phyloP scores from a whole-genome alignment of 345 rosid genomes.

The Salix arbutifolia region DNA sequence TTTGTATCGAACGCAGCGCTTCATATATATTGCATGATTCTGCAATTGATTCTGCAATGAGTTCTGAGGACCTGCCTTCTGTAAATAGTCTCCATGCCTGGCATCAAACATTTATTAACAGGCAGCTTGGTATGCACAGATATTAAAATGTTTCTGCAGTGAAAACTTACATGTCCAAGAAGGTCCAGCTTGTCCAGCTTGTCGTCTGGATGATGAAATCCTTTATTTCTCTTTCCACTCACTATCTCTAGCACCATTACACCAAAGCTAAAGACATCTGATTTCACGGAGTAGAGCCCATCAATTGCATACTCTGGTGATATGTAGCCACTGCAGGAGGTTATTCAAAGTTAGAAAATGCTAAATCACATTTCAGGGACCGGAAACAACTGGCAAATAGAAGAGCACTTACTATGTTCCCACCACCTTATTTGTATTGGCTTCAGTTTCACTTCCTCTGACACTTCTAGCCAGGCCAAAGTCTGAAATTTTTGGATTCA shows the following conservation, averaged over 20 bases:
- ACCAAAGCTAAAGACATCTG: constrained; percentile 13
- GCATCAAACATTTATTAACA: neutral
- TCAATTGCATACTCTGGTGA: constrained; percentile 15
- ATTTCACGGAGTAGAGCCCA: constrained; percentile 9
- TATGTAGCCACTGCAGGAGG: constrained; percentile 2
- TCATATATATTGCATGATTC: neutral
- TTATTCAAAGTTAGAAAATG: neutral
- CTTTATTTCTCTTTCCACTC: constrained; percentile 13
- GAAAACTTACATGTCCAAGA: constrained; percentile 13
- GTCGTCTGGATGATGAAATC: neutral
- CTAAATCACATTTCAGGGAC: neutral
- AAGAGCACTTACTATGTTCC: constrained; percentile 10
- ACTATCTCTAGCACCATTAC: constrained; percentile 5
- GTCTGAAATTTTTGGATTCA: constrained; percentile 13
- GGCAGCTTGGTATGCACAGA: neutral
- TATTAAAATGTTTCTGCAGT: neutral
- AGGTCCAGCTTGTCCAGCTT: constrained; percentile 3
- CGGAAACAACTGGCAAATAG: neutral
- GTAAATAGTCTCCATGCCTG: constrained; percentile 2
- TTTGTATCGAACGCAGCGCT: neutral
- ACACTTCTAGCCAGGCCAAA: constrained; percentile 16
- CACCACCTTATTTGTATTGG: constrained; percentile 8
- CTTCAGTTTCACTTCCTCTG: constrained; percentile 3
- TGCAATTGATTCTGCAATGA: neutral
- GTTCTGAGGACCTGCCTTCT: neutral